phyloP scores from a whole-genome alignment of 306 rosid genomes.

The Rosa lucieae region DNA sequence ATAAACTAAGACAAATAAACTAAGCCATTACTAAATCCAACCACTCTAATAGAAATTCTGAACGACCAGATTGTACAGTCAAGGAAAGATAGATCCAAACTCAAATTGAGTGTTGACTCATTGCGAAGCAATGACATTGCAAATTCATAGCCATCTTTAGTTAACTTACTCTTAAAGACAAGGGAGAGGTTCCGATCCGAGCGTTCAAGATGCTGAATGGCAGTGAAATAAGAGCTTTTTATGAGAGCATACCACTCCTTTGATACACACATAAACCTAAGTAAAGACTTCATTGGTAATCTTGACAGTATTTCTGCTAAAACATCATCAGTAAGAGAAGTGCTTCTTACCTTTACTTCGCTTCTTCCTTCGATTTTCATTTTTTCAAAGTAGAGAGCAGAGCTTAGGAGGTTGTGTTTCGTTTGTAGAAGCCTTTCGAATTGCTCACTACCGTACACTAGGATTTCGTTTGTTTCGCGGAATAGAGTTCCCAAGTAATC shows the following conservation, averaged over 20 bases:
- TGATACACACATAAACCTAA: neutral
- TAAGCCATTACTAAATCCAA: neutral
- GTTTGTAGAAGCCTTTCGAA: too few species aligned
- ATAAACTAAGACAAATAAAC: neutral
- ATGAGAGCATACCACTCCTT: neutral
- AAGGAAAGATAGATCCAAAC: neutral
- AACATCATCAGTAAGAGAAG: neutral
- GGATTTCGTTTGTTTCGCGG: too few species aligned
- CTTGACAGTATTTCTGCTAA: neutral
- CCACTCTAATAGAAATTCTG: too few species aligned
- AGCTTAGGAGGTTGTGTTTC: too few species aligned
- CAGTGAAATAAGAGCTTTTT: neutral
- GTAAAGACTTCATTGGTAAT: neutral
- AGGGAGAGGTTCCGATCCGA: neutral
- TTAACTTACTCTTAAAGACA: neutral
- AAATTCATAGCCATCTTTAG: too few species aligned
- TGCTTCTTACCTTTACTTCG: neutral
- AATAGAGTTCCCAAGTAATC: too few species aligned
- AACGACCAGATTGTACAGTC: too few species aligned
- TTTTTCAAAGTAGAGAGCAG: neutral
- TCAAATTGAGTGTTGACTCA: neutral
- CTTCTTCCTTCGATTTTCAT: neutral
- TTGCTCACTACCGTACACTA: too few species aligned
- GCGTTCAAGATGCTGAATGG: neutral
- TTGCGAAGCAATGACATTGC: neutral